phyloP scores from a whole-genome alignment of 495 filamentous ascomycete genomes.

The Penicillium paxilli region DNA sequence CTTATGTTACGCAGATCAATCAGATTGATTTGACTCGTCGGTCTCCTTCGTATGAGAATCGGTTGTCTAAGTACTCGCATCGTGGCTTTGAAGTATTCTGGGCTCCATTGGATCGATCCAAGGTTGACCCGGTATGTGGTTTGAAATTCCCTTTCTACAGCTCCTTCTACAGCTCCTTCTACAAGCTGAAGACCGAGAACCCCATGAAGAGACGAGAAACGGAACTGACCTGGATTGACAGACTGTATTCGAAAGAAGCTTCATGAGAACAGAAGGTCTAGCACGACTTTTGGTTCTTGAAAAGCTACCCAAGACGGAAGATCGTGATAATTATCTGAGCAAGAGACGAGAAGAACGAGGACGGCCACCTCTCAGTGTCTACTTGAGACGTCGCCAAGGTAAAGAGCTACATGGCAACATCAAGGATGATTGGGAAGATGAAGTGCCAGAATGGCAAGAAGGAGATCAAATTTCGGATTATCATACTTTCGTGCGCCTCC shows the following conservation, averaged over 20 bases:
- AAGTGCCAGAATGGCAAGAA: slow-evolving; percentile 78
- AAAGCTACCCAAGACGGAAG: slow-evolving; percentile 62
- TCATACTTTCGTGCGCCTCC: slow-evolving; percentile 57
- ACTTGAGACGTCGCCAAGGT: slow-evolving; percentile 15
- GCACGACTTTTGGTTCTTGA: slow-evolving; percentile 79
- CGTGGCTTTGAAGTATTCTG: slow-evolving; percentile 82
- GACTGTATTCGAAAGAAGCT: slow-evolving; percentile 81
- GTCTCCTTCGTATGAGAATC: slow-evolving; percentile 82
- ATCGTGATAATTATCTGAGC: slow-evolving; percentile 65
- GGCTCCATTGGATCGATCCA: slow-evolving; percentile 66
- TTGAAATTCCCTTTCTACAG: too few relatives aligned
- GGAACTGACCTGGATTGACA: slow-evolving; percentile 3
- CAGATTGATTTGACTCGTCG: slow-evolving; percentile 74
- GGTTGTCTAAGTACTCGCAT: slow-evolving; percentile 84
- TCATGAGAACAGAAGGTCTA: slow-evolving; percentile 70
- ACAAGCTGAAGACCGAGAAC: not conserved
- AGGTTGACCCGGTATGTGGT: slow-evolving; percentile 69
- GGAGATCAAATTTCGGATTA: slow-evolving; percentile 74
- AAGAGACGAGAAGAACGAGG: slow-evolving; percentile 70
- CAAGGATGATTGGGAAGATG: slow-evolving; percentile 70
- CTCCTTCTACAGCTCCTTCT: too few relatives aligned
- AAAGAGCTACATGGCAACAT: slow-evolving; percentile 55
- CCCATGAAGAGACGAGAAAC: not conserved
- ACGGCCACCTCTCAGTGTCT: slow-evolving; percentile 43
- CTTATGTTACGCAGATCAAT: slow-evolving; percentile 78